Evolutionary conservation across 2,329 filamentous ascomycete species (phyloP), one percentile per base, ranked within the genome.

Genomic region (Epichloe sibirici): DNA sequence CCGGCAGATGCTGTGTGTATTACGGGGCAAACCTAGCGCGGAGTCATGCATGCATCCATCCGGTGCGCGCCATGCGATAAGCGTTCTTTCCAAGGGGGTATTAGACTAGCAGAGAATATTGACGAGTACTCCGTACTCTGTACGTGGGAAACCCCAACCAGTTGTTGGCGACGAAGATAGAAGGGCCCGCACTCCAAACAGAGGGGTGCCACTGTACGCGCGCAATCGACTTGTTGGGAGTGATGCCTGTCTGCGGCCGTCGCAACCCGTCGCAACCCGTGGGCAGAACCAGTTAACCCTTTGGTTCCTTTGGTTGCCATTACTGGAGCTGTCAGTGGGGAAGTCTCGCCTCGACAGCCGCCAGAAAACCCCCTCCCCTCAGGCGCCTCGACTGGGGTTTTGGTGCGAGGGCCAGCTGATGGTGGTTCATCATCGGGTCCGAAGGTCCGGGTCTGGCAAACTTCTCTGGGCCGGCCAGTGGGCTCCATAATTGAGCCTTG

Each of bases 171-270:
- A 31, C 28, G 17, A 21, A 21, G 28, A 31, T 31, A 9, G 28
- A 31, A 31, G 28, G 28, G 28, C 8, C 28, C 28, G 28, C 28
- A 28, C 28, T 28, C 28, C 28, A 31, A 31, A 31, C 28, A 31
- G 28, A 31, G 28, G 2, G 28, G 8, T 7, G 28, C 28, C 28
- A 31, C 8, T 31, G 28, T 31, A 31, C 28, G 3, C 9, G 25
- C 11, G 40, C 12, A 45, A 39, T 11, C 8, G n/a, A 38, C 31
- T 47, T 35, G 35, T 35, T 9, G 40, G 40, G 39, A 40, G 13
- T 31, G 21, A 49, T 50, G 35, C 51, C 43, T 46, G 48, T 31
- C 53, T 55, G 53, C 53, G 51, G 53, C 53, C 53, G 53, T 55
- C 53, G 53, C 53, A 55, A 52, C 21, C 43, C 15, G 37, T 34